These are phyloP conservation scores for Candida quercuum DNA, from an alignment of 805 yeast species.

Conservation along the genomic window DNA sequence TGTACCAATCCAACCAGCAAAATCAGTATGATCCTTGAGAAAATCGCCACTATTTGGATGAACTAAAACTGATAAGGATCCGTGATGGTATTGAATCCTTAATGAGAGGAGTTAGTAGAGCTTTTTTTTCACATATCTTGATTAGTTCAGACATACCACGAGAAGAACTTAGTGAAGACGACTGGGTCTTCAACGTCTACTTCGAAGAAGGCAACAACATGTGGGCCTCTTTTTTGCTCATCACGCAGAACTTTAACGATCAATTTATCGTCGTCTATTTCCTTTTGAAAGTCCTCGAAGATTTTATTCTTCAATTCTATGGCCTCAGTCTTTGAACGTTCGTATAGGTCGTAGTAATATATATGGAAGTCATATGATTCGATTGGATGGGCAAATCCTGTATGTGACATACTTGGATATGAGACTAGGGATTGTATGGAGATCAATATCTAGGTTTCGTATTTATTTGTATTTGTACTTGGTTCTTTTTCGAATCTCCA, in stretches of 20 bases:
- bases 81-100: conserved; percentile 42
- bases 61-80: conserved; percentile 42
- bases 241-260: conserved; percentile 9
- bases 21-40: conserved; percentile 39
- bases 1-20: conserved; percentile 50
- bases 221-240: conserved; percentile 29
- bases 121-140: not conserved
- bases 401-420: too few relatives aligned
- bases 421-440: too few relatives aligned
- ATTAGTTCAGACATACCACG: conserved; percentile 23
- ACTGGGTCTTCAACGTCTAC: conserved; percentile 39
- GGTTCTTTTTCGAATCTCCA: too few relatives aligned
- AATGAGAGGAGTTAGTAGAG: not conserved
- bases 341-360: conserved; percentile 36
- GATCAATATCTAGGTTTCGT: too few relatives aligned
- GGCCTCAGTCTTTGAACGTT: conserved; percentile 30
- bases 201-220: conserved; percentile 49
- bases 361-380: conserved; percentile 47
- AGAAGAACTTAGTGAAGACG: conserved; percentile 35
- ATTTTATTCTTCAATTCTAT: conserved; percentile 35
- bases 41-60: conserved; percentile 42
- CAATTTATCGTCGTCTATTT: conserved; percentile 25
- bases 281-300: conserved; percentile 31
- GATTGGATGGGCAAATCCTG: conserved; percentile 10
- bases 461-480: too few relatives aligned